Evolutionary conservation across 345 rosid genomes (phyloP).

Genomic region (Populus alba): DNA sequence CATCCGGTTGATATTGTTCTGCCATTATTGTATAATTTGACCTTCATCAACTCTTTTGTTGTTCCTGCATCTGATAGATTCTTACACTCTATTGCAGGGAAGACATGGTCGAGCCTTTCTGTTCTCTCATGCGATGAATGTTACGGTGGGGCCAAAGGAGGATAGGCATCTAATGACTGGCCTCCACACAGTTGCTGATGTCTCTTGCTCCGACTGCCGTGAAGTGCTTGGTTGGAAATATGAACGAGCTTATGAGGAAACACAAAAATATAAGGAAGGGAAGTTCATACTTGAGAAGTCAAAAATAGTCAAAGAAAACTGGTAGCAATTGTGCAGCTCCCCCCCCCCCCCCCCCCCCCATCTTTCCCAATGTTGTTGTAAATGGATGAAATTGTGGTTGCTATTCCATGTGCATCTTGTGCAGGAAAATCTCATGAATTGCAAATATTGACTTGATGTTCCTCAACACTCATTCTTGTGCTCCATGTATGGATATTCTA

Average conservation of each 20-base stretch:
- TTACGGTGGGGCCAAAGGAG: conserved; percentile 16
- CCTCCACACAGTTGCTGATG: conserved; percentile 26
- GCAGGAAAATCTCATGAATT: conserved; percentile 13
- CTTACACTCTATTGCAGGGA: conserved; percentile 10
- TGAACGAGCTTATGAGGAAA: conserved; percentile 24
- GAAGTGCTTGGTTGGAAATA: conserved; percentile 29
- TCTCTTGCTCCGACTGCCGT: conserved; percentile 17
- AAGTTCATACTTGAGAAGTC: conserved; percentile 24
- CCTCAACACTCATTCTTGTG: conserved; percentile 14
- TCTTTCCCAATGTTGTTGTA: conserved; percentile 24
- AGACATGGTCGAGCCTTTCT: conserved; percentile 26
- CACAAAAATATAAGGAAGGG: conserved; percentile 25
- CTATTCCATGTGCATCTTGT: conserved; percentile 21
- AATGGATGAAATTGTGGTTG: conserved; percentile 8
- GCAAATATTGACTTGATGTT: conserved; percentile 15
- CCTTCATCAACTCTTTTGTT: background rate
- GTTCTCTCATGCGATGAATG: conserved; percentile 22
- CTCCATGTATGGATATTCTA: conserved; percentile 24
- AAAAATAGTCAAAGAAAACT: conserved; percentile 21
- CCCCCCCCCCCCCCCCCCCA: background rate
- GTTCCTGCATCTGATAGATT: background rate
- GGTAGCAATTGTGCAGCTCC: background rate
- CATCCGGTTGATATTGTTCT: background rate
- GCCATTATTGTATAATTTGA: background rate
- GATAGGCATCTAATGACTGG: conserved; percentile 26